Base-by-base conservation (phyloP, 2,329 filamentous ascomycete genomes). In the Purpureocillium lavendulum region DNA sequence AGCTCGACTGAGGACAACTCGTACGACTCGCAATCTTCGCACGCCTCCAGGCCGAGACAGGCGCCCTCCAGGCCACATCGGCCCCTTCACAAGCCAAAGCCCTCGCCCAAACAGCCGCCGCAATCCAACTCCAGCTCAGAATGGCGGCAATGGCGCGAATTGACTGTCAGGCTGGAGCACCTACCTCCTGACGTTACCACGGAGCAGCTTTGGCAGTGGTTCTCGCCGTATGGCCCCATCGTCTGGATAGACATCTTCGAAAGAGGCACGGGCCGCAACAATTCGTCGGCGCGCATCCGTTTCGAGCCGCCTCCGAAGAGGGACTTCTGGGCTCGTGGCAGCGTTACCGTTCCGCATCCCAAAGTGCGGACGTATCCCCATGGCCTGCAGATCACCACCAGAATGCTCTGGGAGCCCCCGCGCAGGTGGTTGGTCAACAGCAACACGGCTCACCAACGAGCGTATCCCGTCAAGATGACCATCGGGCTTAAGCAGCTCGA, bases 261-360 rank as follows among this genome's bases (percentile, higher is more conserved):
- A 3, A 16, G n/a, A 7, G n/a, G 33, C 9, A 46, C 49, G 4
- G 21, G 39, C 6, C 21, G 24, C 7, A 37, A 35, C 52, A 62
- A 36, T 43, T 48, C 6, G 45, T 59, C 24, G 60, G 71, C n/a
- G 42, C 60, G 18, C 52, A 57, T 85, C 28, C 64, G 62, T 2
- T 83, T 84, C 45, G 71, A 68, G 53, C 78, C 79, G 0, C 72
- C 75, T 0, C 77, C 78, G 0, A 34, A 49, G 8, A 48, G 48
- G 4, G 52, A 62, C 1, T 81, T 82, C 49, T 81, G 77, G 75
- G 47, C 46, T 2, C 59, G 58, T 9, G 48, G 50, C 1, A 45
- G 58, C 9, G 52, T 55, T 40, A 26, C 16, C 2, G 45, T 67
- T 18, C 26, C 18, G 2, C 53, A 57, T 30, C 46, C 48, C 14